A percentile compares a stretch with the other conserved stretches of the same genome.
Conservation (phyloP, 108 stramenopile genomes). For the Pseudonitzschia pungens region DNA sequence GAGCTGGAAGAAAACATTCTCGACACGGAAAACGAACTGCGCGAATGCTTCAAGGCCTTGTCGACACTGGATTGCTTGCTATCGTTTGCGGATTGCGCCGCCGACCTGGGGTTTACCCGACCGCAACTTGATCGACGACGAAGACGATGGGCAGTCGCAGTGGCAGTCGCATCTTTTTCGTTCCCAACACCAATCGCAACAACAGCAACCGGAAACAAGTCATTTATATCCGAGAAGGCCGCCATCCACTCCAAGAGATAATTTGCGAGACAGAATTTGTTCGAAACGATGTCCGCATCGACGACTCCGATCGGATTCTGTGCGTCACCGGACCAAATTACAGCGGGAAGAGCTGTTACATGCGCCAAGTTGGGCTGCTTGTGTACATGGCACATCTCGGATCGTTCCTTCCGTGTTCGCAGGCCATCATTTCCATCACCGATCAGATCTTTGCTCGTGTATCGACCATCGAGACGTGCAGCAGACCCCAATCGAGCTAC, state of each 20-base stretch:
- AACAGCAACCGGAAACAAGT: constrained; percentile 1
- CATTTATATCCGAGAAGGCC: constrained; percentile 87
- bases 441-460: constrained; percentile 91
- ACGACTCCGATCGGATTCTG: constrained; percentile 60
- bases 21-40: constrained; percentile 80
- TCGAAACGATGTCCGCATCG: constrained; percentile 83
- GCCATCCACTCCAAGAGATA: constrained; percentile 95
- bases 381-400: constrained; percentile 95
- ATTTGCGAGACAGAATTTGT: constrained; percentile 83
- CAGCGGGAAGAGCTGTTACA: constrained; percentile 93
- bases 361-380: constrained; percentile 83
- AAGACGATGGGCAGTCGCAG: neutral
- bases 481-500: constrained; percentile 92
- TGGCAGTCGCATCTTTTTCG: neutral
- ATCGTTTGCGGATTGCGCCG: constrained; percentile 80
- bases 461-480: constrained; percentile 86
- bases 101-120: constrained; percentile 78
- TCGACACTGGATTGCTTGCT: constrained; percentile 90
- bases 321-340: constrained; percentile 94
- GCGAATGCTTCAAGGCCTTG: constrained; percentile 72
- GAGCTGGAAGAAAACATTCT: constrained; percentile 91
- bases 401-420: constrained; percentile 84
- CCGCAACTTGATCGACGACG: constrained; percentile 72
- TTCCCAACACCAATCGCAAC: neutral
- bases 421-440: constrained; percentile 82